These are phyloP conservation scores for Babesia bigemina DNA, from an alignment of 169 alveolate species.

Conservation along the genomic window DNA sequence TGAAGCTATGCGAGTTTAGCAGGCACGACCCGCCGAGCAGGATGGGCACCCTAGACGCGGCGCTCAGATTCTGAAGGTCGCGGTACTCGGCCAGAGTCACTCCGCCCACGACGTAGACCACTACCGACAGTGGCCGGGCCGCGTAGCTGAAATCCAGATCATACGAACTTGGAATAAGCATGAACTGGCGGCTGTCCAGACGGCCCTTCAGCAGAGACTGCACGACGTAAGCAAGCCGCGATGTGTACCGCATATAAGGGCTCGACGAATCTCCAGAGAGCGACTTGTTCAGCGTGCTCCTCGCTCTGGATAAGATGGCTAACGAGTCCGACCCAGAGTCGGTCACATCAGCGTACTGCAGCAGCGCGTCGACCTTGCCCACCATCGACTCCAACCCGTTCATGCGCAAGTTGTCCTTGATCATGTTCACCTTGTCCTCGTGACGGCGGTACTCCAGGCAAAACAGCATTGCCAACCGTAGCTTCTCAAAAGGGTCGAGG, in stretches of 20 bases:
- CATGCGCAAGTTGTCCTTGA: conserved; percentile 58
- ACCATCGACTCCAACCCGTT: conserved; percentile 41
- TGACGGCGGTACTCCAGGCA: conserved; percentile 35
- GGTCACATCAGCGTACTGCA: conserved; percentile 10
- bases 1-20: conserved; percentile 55
- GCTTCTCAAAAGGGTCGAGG: conserved; percentile 37
- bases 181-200: conserved; percentile 42
- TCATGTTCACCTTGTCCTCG: conserved; percentile 36
- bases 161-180: conserved; percentile 58
- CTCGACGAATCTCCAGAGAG: conserved; percentile 17
- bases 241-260: conserved; percentile 60
- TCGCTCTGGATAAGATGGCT: conserved; percentile 11
- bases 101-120: conserved; percentile 89
- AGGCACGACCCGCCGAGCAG: conserved; percentile 65
- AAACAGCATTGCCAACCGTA: conserved; percentile 39
- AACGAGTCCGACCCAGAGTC: not conserved
- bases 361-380: conserved; percentile 32
- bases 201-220: conserved; percentile 48
- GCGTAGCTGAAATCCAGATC: conserved; percentile 57
- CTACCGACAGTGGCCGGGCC: conserved; percentile 64
- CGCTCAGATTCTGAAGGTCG: conserved; percentile 71
- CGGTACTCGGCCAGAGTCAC: conserved; percentile 87
- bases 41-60: conserved; percentile 62
- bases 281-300: conserved; percentile 34
- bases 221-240: conserved; percentile 35